Conservation (phyloP, 495 filamentous ascomycete genomes). For the Tirmania nivea region DNA sequence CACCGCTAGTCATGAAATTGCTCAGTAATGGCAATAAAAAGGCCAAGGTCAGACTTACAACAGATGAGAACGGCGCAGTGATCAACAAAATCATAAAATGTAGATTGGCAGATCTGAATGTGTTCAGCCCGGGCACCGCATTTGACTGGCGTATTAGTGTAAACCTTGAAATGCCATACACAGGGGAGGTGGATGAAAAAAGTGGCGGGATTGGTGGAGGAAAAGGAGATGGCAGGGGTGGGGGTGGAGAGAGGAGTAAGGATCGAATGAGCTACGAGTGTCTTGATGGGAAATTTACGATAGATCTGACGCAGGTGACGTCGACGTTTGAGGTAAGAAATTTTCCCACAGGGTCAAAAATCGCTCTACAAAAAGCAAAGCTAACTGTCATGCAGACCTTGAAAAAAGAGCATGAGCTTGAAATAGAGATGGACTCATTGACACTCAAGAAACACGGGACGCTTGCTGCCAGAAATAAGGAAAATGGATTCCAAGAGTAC, state of each 20-base stretch:
- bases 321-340: conserved; percentile 27
- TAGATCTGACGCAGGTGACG: conserved; percentile 78
- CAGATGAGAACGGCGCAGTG: conserved; percentile 47
- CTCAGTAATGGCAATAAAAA: conserved; percentile 34
- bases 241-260: conserved; percentile 40
- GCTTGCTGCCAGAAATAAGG: conserved; percentile 32
- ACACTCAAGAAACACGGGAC: conserved; percentile 49
- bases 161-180: conserved; percentile 72
- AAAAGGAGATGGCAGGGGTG: conserved; percentile 25
- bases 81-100: conserved; percentile 75
- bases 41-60: conserved; percentile 53
- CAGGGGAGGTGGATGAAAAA: conserved; percentile 33
- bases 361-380: neutral
- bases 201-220: conserved; percentile 1
- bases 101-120: conserved; percentile 59
- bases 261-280: conserved; percentile 79
- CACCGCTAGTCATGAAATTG: conserved; percentile 30
- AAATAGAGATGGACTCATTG: conserved; percentile 54
- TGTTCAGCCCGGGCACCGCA: conserved; percentile 45
- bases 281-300: conserved; percentile 40
- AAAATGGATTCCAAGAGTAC: conserved; percentile 48
- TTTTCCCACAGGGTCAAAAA: conserved; percentile 9
- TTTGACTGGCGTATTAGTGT: conserved; percentile 79
- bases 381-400: conserved; percentile 22
- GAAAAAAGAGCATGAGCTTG: conserved; percentile 68